These are phyloP conservation scores for Penicillium verrucosum DNA, from an alignment of 2,329 filamentous ascomycete genomes.

Conservation along the genomic window DNA sequence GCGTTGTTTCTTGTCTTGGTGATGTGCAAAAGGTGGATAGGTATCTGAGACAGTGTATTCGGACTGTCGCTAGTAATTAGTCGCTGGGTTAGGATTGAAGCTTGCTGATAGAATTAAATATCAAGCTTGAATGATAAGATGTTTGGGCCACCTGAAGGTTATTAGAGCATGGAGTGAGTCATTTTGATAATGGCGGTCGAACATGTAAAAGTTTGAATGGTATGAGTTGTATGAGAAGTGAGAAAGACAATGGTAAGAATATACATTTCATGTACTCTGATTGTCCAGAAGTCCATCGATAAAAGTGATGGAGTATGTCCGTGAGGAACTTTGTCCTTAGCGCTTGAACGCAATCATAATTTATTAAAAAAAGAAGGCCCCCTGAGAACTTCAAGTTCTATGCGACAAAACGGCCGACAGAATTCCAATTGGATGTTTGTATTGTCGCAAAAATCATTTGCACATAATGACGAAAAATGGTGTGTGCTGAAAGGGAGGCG, in stretches of 20 bases:
- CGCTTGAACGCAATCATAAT: slow-evolving; percentile 12
- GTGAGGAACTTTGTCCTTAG: neutral
- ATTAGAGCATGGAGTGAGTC: neutral
- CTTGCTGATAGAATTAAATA: neutral
- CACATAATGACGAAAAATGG: neutral
- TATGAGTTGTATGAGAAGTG: neutral
- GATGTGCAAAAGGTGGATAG: neutral
- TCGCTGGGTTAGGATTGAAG: neutral
- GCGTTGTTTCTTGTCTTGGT: slow-evolving; percentile 8
- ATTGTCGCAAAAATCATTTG: neutral
- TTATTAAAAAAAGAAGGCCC: neutral
- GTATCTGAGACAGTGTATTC: neutral
- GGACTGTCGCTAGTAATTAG: neutral
- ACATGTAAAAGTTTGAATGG: neutral
- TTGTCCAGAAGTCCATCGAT: neutral
- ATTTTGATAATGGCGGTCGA: neutral
- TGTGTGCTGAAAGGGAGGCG: neutral
- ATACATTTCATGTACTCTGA: neutral
- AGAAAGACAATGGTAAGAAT: neutral
- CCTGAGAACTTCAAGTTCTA: slow-evolving; percentile 4
- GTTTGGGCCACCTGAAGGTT: neutral
- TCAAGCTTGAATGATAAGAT: neutral
- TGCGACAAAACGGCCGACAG: neutral
- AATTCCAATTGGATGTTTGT: slow-evolving; percentile 5
- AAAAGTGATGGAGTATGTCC: neutral